Base-by-base conservation (phyloP, 1,139 yeast genomes). In the Saccharomyces hybrid region DNA sequence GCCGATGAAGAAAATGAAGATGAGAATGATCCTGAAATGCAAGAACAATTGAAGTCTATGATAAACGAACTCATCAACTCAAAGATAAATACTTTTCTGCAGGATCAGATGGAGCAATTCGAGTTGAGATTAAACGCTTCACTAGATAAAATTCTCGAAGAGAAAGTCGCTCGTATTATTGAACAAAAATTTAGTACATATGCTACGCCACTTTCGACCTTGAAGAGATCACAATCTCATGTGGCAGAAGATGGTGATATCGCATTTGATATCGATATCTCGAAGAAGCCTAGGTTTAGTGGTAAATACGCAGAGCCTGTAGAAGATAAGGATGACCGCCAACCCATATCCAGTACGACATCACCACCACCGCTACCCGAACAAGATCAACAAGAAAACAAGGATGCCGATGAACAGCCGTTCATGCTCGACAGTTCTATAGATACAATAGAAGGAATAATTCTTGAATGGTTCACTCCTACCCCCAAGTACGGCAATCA, bases 391-490 rank as follows among this genome's bases (percentile, higher is more conserved):
- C 24, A 16, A 38, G 12, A 9, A 38, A 9, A 38, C 7, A 38
- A 11, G 3, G n/a, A 38, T 38, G 19, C 44, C 14, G 41, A 24
- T 9, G 21, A 28, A 11, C 12, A 24, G 27, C 29, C 29, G 11
- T 66, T 66, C 51, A 48, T 51, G 14, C 55, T 65, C 55, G 54
- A 61, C 32, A 54, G 62, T 1, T 47, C 50, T 11, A 51, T 64
- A 12, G 53, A 56, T 38, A 50, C 62, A 8, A 63, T 67, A 21
- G 67, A 66, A 50, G 67, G 57, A 29, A 57, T 68, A 2, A 57
- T 67, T 16, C 55, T 62, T 21, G 71, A 68, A 56, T 68, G 71
- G 71, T 68, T 67, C 51, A 65, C 70, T 3, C 71, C 71, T 14
- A 66, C 66, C 51, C 66, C 68, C 2, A 51, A 58, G 1, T 55